Percentiles rank a stretch among this genome's conserved stretches.
phyloP scores from a whole-genome alignment of 164 flowering plant species.

The Pachysandra terminalis region DNA sequence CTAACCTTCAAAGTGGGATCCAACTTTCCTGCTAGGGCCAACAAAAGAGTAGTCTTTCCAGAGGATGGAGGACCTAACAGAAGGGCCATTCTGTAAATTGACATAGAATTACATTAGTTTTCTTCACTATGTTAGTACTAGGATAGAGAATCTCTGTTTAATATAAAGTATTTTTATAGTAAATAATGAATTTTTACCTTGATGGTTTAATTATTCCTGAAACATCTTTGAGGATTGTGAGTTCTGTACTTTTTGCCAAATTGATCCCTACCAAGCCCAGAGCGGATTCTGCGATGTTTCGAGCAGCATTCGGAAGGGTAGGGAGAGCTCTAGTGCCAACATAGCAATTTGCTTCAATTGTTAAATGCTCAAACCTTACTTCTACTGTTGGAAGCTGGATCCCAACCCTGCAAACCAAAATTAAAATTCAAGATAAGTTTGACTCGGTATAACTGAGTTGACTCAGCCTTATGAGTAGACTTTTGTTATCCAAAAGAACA shows the following conservation, averaged over 20 bases:
- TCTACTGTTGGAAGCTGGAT: conserved; percentile 76
- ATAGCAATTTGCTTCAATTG: conserved; percentile 64
- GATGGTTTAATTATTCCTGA: conserved; percentile 86
- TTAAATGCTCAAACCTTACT: conserved; percentile 73
- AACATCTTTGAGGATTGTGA: conserved; percentile 74
- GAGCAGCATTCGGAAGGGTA: conserved; percentile 55
- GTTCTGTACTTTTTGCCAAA: conserved; percentile 49
- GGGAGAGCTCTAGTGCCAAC: conserved; percentile 80
- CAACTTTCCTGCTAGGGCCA: conserved; percentile 84
- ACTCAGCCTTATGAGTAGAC: neutral
- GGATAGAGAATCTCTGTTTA: too few relatives aligned
- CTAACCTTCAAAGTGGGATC: conserved; percentile 66
- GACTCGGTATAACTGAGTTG: too few relatives aligned
- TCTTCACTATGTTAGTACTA: too few relatives aligned
- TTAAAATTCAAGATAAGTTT: neutral
- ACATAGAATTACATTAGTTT: neutral
- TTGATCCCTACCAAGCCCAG: conserved; percentile 50
- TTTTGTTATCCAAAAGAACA: too few relatives aligned
- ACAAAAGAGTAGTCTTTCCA: conserved; percentile 81
- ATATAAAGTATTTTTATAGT: too few relatives aligned
- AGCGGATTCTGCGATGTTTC: conserved; percentile 51
- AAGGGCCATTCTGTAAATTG: conserved; percentile 61
- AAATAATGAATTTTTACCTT: conserved; percentile 35
- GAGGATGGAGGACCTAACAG: conserved; percentile 92
- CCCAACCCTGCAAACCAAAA: conserved; percentile 57